Evolutionary conservation across 2,329 filamentous ascomycete genomes (phyloP).

Genomic region (Sporothrix brasiliensis): DNA sequence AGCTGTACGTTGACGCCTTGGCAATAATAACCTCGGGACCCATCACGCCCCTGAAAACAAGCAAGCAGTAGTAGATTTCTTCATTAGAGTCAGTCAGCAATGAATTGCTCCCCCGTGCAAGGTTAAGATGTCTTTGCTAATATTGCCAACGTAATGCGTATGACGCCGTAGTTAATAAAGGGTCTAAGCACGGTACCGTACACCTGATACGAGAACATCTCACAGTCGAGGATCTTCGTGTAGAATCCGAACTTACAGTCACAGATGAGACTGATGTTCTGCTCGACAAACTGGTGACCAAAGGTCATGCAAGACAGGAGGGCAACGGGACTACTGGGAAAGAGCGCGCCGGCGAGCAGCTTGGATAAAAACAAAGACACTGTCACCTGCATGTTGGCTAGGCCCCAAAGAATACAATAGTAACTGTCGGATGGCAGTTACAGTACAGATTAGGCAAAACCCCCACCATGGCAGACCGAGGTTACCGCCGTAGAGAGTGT

Average conservation of each 20-base stretch:
- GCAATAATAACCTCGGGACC: conserved; percentile 42
- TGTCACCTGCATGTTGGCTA: conserved; percentile 43
- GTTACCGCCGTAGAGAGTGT: conserved; percentile 45
- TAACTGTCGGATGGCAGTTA: conserved; percentile 47
- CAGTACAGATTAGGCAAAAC: conserved; percentile 46
- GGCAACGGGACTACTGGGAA: conserved; percentile 44
- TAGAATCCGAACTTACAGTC: conserved; percentile 47
- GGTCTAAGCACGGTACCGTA: conserved; percentile 43
- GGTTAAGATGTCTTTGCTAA: conserved; percentile 38
- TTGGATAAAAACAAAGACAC: conserved; percentile 49
- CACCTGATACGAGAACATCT: conserved; percentile 44
- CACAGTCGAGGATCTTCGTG: conserved; percentile 45
- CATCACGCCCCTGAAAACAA: conserved; percentile 45
- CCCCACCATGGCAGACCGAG: conserved; percentile 49
- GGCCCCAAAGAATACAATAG: conserved; percentile 44
- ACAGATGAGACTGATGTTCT: conserved; percentile 42
- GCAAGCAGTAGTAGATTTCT: conserved; percentile 41
- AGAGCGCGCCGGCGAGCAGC: conserved; percentile 54
- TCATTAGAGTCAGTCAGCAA: conserved; percentile 42
- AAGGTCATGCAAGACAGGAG: conserved; percentile 42
- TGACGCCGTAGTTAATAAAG: conserved; percentile 42
- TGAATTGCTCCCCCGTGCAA: conserved; percentile 36
- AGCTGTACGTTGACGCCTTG: conserved; percentile 37
- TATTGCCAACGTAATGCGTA: conserved; percentile 41
- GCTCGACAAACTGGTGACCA: conserved; percentile 43